Conservation (phyloP, 345 rosid species). For the Rubroshorea leprosula region DNA sequence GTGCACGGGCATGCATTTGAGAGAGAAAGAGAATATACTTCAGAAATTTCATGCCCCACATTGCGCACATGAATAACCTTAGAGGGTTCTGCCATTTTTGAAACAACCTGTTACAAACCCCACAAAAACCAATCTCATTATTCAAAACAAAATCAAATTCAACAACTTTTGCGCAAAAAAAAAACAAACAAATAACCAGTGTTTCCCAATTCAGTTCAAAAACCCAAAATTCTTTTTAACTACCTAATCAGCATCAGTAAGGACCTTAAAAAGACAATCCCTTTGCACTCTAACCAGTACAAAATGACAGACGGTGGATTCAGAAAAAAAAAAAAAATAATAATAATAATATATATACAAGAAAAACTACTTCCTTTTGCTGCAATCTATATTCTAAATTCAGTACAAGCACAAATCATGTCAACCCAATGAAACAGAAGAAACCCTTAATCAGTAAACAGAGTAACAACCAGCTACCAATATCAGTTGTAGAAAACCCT, state of each 20-base stretch:
- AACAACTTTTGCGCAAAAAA: constrained; percentile 8
- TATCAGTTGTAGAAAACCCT: not conserved
- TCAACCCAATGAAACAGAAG: not conserved
- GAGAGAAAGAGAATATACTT: constrained; percentile 40
- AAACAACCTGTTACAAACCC: constrained; percentile 20
- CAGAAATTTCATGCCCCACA: constrained; percentile 94
- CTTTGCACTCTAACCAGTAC: not conserved
- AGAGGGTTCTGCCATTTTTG: constrained; percentile 81
- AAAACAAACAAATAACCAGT: not conserved
- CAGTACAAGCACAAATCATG: not conserved
- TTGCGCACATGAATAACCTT: constrained; percentile 98
- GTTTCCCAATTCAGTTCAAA: not conserved
- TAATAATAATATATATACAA: too few relatives aligned
- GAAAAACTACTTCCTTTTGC: not conserved
- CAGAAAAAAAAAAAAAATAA: not conserved
- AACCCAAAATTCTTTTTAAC: not conserved
- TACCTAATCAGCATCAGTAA: not conserved
- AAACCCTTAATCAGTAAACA: not conserved
- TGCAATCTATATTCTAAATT: not conserved
- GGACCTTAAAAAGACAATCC: not conserved
- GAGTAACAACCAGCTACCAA: not conserved
- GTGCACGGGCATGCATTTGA: not conserved
- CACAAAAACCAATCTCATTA: constrained; percentile 3
- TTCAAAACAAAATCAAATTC: constrained; percentile 9
- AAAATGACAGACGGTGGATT: not conserved